A percentile compares a stretch with the other conserved stretches of the same genome.
phyloP scores from a whole-genome alignment of 2,329 filamentous ascomycete species.

The Plectosphaerella sp. region DNA sequence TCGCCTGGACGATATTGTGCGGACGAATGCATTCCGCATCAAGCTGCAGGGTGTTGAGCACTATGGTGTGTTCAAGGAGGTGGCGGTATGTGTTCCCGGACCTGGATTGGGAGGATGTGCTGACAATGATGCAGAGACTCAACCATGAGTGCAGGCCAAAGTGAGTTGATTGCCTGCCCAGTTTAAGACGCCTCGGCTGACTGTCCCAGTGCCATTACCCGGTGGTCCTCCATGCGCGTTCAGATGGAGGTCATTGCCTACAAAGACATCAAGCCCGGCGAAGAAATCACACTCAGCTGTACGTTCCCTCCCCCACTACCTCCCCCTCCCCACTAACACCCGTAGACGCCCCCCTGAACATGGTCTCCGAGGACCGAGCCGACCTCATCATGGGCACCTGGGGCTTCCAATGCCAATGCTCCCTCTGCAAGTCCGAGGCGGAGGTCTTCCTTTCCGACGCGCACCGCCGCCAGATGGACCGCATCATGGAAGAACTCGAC shows the following conservation, averaged over 20 bases:
- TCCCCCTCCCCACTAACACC: slow-evolving; percentile 1
- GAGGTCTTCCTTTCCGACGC: slow-evolving; percentile 14
- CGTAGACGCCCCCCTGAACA: slow-evolving; percentile 19
- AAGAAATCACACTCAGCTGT: slow-evolving; percentile 32
- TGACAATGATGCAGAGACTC: slow-evolving; percentile 18
- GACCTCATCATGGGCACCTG: slow-evolving; percentile 15
- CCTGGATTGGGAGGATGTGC: neutral
- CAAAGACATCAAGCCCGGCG: slow-evolving; percentile 24
- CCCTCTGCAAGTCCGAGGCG: slow-evolving; percentile 14
- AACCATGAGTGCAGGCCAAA: slow-evolving; percentile 32
- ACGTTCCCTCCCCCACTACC: slow-evolving; percentile 3
- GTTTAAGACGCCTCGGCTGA: neutral
- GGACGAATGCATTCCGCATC: slow-evolving; percentile 28
- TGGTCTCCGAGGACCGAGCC: slow-evolving; percentile 16
- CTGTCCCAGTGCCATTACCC: slow-evolving; percentile 22
- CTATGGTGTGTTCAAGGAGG: slow-evolving; percentile 25
- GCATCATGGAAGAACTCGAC: slow-evolving; percentile 14
- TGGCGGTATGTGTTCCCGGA: slow-evolving; percentile 19
- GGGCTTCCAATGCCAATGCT: slow-evolving; percentile 22
- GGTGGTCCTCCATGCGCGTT: slow-evolving; percentile 23
- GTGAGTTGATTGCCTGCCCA: slow-evolving; percentile 13
- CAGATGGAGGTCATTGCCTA: slow-evolving; percentile 27
- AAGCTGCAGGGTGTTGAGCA: slow-evolving; percentile 14
- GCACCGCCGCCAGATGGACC: slow-evolving; percentile 14
- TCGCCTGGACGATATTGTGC: slow-evolving; percentile 24